Conservation (phyloP, 2,329 filamentous ascomycete genomes). For the Hymenoscyphus scutula region DNA sequence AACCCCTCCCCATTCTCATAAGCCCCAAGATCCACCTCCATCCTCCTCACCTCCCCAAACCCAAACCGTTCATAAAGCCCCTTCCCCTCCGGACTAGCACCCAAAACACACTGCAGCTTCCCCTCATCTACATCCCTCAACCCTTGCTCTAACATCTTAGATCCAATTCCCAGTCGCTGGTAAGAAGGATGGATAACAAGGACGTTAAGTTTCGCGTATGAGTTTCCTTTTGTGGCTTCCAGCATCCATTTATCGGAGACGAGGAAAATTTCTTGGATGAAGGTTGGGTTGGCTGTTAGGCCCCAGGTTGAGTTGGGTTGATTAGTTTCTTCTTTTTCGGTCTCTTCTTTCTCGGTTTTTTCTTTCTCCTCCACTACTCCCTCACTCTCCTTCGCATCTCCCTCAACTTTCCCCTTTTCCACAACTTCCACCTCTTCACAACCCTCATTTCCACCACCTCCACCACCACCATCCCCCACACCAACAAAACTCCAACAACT, state of each 20-base stretch:
- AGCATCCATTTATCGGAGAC: conserved; percentile 27
- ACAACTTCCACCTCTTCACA: conserved; percentile 20
- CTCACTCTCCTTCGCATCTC: conserved; percentile 3
- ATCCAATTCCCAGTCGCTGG: conserved; percentile 30
- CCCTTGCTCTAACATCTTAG: conserved; percentile 24
- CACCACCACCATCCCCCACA: too few species aligned
- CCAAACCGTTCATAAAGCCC: conserved; percentile 30
- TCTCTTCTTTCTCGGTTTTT: not conserved
- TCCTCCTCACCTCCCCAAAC: conserved; percentile 23
- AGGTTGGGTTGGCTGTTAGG: conserved; percentile 24
- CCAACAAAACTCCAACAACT: conserved; percentile 17
- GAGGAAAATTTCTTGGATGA: conserved; percentile 30
- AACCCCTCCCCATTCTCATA: conserved; percentile 32
- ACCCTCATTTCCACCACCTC: conserved; percentile 12
- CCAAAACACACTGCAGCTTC: conserved; percentile 29
- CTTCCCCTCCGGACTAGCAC: conserved; percentile 27
- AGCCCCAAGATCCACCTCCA: conserved; percentile 27
- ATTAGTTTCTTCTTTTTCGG: conserved; percentile 4
- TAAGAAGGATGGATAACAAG: conserved; percentile 24
- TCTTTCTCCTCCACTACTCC: conserved; percentile 8
- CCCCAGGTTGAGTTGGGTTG: too few species aligned
- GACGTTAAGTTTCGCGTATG: conserved; percentile 28
- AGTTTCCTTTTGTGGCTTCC: conserved; percentile 16
- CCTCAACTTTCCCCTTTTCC: not conserved
- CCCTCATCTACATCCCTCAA: conserved; percentile 22